Conservation (phyloP, 2,329 filamentous ascomycete species). For the Neoarthrinium moseri region DNA sequence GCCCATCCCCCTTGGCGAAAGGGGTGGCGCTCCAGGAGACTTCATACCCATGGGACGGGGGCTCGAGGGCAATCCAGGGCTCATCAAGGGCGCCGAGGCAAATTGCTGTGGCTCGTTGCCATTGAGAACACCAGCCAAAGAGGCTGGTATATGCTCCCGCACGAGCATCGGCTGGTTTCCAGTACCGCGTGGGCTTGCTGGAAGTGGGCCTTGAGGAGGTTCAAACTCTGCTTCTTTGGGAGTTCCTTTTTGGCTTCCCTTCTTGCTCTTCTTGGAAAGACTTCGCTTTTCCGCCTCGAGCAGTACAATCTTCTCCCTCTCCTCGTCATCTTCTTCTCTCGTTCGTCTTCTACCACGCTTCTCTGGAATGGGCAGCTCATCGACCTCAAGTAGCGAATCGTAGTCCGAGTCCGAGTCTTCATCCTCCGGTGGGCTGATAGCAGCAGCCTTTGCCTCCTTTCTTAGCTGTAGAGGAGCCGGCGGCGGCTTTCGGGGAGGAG, state of each 20-base stretch:
- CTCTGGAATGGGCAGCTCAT: slow-evolving; percentile 56
- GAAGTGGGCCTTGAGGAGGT: slow-evolving; percentile 30
- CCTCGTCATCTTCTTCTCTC: slow-evolving; percentile 80
- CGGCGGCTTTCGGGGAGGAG: slow-evolving; percentile 74
- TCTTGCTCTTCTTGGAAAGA: slow-evolving; percentile 70
- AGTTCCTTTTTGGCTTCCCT: slow-evolving; percentile 47
- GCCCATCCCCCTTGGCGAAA: slow-evolving; percentile 59
- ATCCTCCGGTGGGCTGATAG: slow-evolving; percentile 44
- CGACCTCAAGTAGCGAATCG: slow-evolving; percentile 71
- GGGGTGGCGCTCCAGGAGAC: slow-evolving; percentile 61
- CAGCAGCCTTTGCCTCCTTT: slow-evolving; percentile 31
- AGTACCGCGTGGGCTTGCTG: slow-evolving; percentile 35
- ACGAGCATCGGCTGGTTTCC: slow-evolving; percentile 29
- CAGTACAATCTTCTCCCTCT: slow-evolving; percentile 67
- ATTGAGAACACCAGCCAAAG: slow-evolving; percentile 52
- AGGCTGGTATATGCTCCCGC: slow-evolving; percentile 42
- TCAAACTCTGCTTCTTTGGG: slow-evolving; percentile 36
- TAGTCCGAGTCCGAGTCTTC: slow-evolving; percentile 77
- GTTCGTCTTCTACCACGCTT: slow-evolving; percentile 78
- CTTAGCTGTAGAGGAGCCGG: slow-evolving; percentile 80
- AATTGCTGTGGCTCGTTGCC: slow-evolving; percentile 29
- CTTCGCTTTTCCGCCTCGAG: slow-evolving; percentile 70
- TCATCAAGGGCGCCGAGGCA: slow-evolving; percentile 47
- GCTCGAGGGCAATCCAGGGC: slow-evolving; percentile 59
- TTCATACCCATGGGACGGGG: slow-evolving; percentile 55